Conservation (phyloP, 805 yeast species). For the Ogataea neopini region DNA sequence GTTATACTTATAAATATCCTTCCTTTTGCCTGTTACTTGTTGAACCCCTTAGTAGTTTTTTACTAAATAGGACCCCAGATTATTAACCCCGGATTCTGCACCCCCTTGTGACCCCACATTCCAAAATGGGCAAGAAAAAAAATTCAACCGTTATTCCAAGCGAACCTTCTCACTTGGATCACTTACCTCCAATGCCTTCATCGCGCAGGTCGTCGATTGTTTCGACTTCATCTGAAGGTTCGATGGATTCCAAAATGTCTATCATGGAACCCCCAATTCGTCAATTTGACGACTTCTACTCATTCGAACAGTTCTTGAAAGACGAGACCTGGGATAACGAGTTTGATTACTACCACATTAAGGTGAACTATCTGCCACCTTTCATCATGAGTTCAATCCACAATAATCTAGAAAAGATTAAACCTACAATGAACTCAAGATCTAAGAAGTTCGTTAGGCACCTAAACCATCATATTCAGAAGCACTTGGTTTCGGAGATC, state of each 20-base stretch:
- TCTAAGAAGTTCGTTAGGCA: constrained; percentile 68
- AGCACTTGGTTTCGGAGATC: constrained; percentile 64
- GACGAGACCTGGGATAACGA: constrained; percentile 47
- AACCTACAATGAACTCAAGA: constrained; percentile 68
- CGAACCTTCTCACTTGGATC: constrained; percentile 37
- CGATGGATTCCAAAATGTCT: constrained; percentile 8
- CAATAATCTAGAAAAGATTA: constrained; percentile 65
- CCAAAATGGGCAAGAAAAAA: constrained; percentile 22
- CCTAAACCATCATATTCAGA: constrained; percentile 68
- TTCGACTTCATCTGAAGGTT: constrained; percentile 3
- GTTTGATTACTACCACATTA: constrained; percentile 25
- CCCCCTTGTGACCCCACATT: neutral
- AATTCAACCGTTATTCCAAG: constrained; percentile 23
- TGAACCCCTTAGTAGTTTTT: too few relatives aligned
- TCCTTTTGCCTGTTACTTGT: too few relatives aligned
- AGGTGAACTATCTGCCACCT: constrained; percentile 39
- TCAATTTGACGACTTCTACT: constrained; percentile 56
- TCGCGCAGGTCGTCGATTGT: constrained; percentile 20
- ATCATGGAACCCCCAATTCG: constrained; percentile 27
- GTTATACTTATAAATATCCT: too few relatives aligned
- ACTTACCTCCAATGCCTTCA: constrained; percentile 23
- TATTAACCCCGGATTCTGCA: neutral
- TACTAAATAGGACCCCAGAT: neutral
- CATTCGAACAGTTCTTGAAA: constrained; percentile 60
- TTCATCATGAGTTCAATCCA: constrained; percentile 64